Evolutionary conservation across 805 yeast species (phyloP).

Genomic region (Yarrowia yakushimensis): DNA sequence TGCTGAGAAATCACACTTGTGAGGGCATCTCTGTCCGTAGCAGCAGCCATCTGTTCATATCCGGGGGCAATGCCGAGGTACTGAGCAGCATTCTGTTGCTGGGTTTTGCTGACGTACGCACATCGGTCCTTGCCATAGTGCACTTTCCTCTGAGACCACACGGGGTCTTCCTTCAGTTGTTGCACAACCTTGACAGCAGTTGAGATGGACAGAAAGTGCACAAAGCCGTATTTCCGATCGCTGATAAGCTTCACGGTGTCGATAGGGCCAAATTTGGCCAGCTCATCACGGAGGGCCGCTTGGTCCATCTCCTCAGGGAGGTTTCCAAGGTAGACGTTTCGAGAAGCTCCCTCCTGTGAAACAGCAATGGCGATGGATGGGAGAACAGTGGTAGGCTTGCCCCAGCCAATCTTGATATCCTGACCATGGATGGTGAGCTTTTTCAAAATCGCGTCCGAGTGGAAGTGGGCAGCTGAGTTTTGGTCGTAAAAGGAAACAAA

Average conservation of each 20-base stretch:
- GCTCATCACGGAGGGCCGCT: slow-evolving; percentile 61
- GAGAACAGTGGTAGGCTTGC: slow-evolving; percentile 69
- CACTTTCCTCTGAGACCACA: slow-evolving; percentile 73
- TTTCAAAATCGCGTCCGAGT: slow-evolving; percentile 86
- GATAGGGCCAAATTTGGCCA: slow-evolving; percentile 72
- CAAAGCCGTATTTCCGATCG: slow-evolving; percentile 74
- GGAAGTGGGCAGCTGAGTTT: slow-evolving; percentile 83
- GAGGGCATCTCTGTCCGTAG: slow-evolving; percentile 55
- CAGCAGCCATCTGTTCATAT: slow-evolving; percentile 72
- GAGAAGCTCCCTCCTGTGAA: slow-evolving; percentile 81
- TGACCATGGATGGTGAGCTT: slow-evolving; percentile 74
- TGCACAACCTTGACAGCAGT: slow-evolving; percentile 86
- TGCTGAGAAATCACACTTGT: slow-evolving; percentile 66
- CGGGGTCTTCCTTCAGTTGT: slow-evolving; percentile 53
- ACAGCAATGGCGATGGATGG: slow-evolving; percentile 75
- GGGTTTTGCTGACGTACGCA: slow-evolving; percentile 91
- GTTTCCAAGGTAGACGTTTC: slow-evolving; percentile 88
- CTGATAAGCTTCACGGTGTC: slow-evolving; percentile 77
- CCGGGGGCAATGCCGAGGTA: slow-evolving; percentile 89
- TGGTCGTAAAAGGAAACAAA: slow-evolving; percentile 86
- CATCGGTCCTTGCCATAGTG: slow-evolving; percentile 88
- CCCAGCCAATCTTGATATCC: slow-evolving; percentile 92
- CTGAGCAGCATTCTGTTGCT: slow-evolving; percentile 95
- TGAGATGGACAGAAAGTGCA: slow-evolving; percentile 81
- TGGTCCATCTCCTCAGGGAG: slow-evolving; percentile 65